Conservation (phyloP, 139 green algal genomes). For the Chara braunii region DNA sequence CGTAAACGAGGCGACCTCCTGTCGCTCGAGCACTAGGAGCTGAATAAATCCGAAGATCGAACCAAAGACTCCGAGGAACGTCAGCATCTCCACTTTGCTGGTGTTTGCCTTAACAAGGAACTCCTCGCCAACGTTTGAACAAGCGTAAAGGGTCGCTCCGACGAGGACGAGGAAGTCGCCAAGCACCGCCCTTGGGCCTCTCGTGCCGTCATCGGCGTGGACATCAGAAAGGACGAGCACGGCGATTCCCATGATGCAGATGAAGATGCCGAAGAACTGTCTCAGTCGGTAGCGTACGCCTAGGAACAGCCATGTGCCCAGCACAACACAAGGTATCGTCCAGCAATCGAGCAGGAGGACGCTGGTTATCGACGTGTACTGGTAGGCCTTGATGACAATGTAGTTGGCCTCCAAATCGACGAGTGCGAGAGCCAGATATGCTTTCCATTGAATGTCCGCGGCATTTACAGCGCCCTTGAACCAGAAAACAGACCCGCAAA, state of each 20-base stretch:
- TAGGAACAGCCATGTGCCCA: slow-evolving; percentile 37
- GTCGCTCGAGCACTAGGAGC: neutral
- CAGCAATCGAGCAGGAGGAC: slow-evolving; percentile 73
- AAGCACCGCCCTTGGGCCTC: slow-evolving; percentile 36
- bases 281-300: slow-evolving; percentile 42
- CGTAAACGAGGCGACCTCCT: neutral
- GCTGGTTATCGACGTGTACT: slow-evolving; percentile 71
- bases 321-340: slow-evolving; percentile 58
- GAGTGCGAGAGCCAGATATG: slow-evolving; percentile 57
- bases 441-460: neutral
- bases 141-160: slow-evolving; percentile 58
- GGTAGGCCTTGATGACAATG: slow-evolving; percentile 53
- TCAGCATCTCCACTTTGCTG: slow-evolving; percentile 4
- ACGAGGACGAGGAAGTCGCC: slow-evolving; percentile 64
- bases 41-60: neutral
- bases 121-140: slow-evolving; percentile 3
- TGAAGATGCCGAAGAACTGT: slow-evolving; percentile 50
- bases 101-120: neutral
- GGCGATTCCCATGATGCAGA: slow-evolving; percentile 59
- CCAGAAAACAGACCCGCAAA: neutral
- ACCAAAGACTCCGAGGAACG: neutral
- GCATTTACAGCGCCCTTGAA: neutral
- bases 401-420: slow-evolving; percentile 74
- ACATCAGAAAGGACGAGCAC: slow-evolving; percentile 49
- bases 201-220: neutral